phyloP scores from a whole-genome alignment of 352 stramenopile genomes.

The Phytopythium cucurbitacearum region DNA sequence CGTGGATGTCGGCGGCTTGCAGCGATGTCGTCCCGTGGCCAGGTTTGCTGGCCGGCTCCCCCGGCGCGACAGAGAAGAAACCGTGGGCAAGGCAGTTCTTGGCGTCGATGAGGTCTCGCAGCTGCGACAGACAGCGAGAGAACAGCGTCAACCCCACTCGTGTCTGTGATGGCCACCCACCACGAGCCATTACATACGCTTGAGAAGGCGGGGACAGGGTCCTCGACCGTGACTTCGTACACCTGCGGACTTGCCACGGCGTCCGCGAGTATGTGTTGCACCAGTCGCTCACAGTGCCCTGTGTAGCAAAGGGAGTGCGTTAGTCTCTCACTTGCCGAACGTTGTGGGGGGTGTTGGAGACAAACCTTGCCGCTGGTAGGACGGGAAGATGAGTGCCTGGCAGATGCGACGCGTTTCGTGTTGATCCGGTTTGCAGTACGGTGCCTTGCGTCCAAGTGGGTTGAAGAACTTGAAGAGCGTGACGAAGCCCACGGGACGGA shows the following conservation, averaged over 20 bases:
- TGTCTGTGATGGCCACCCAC: too few relatives aligned
- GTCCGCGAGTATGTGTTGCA: slow-evolving; percentile 58
- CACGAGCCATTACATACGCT: slow-evolving; percentile 21
- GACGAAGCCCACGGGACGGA: slow-evolving; percentile 57
- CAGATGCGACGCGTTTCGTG: slow-evolving; percentile 82
- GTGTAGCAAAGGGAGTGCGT: background rate
- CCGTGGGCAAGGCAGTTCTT: slow-evolving; percentile 50
- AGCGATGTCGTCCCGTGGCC: slow-evolving; percentile 36
- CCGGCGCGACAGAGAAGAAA: slow-evolving; percentile 54
- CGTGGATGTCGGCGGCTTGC: slow-evolving; percentile 41
- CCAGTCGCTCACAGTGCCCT: slow-evolving; percentile 73
- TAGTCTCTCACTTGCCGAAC: too few relatives aligned
- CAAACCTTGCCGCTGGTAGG: slow-evolving; percentile 71
- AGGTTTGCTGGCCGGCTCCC: slow-evolving; percentile 13
- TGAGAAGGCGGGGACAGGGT: slow-evolving; percentile 75
- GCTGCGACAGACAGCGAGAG: slow-evolving; percentile 15
- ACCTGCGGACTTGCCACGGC: slow-evolving; percentile 47
- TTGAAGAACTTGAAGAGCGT: slow-evolving; percentile 86
- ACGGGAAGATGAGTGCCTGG: slow-evolving; percentile 75
- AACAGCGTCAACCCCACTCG: too few relatives aligned
- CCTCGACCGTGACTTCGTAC: slow-evolving; percentile 84
- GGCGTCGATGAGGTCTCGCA: slow-evolving; percentile 68
- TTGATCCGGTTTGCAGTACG: slow-evolving; percentile 24
- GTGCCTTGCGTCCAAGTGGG: slow-evolving; percentile 52
- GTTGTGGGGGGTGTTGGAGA: background rate